phyloP scores from a whole-genome alignment of 306 rosid genomes.

The Crotalaria pallida region DNA sequence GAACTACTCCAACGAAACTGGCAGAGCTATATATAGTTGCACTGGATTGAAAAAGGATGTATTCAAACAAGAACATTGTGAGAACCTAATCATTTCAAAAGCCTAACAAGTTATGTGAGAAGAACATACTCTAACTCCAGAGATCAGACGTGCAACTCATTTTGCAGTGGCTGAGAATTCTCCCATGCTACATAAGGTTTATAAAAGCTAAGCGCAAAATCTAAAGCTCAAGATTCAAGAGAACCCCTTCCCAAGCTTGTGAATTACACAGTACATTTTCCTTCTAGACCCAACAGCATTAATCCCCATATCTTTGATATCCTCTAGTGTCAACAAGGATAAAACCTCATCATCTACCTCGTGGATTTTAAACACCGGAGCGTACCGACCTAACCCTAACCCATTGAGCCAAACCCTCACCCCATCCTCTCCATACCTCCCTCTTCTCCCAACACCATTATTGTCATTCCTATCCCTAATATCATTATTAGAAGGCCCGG shows the following conservation, averaged over 20 bases:
- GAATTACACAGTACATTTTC: conserved; percentile 73
- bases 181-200: conserved; percentile 4
- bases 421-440: conserved; percentile 58
- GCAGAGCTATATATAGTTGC: conserved; percentile 18
- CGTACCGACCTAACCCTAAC: conserved; percentile 74
- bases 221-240: conserved; percentile 54
- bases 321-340: conserved; percentile 56
- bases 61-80: conserved; percentile 5
- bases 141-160: conserved; percentile 38
- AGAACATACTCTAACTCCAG: conserved; percentile 31
- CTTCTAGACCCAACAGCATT: conserved; percentile 80
- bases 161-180: conserved; percentile 40
- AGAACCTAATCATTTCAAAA: conserved; percentile 36
- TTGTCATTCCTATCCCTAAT: conserved; percentile 45
- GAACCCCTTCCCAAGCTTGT: conserved; percentile 83
- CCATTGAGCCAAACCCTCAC: conserved; percentile 89
- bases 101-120: conserved; percentile 29
- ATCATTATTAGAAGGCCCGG: conserved; percentile 65
- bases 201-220: not conserved
- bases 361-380: conserved; percentile 75
- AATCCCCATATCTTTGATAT: conserved; percentile 92
- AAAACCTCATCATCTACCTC: conserved; percentile 91
- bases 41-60: not conserved
- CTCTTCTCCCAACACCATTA: conserved; percentile 31
- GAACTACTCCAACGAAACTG: not conserved